Evolutionary conservation across 2,329 filamentous ascomycete genomes (phyloP).

Genomic region (Whalleya microplaca): DNA sequence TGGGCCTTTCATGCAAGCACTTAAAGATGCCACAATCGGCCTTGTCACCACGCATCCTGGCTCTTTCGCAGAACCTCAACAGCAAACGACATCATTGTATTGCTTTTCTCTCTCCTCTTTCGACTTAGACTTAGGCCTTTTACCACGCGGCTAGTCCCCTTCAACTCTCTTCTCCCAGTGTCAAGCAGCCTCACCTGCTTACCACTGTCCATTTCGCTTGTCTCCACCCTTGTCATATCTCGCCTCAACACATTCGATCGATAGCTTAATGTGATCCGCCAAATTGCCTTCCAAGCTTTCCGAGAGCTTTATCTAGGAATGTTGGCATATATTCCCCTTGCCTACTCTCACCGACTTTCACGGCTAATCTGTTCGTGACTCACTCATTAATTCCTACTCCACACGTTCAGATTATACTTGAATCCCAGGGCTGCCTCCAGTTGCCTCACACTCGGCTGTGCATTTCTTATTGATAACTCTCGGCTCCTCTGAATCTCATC

Average conservation of each 20-base stretch:
- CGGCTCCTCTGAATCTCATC: constrained; percentile 14
- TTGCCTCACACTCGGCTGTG: constrained; percentile 30
- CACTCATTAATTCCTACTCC: constrained; percentile 40
- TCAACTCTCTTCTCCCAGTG: constrained; percentile 29
- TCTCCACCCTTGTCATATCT: constrained; percentile 29
- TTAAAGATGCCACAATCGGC: constrained; percentile 32
- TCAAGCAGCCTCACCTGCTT: constrained; percentile 28
- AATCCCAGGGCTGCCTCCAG: constrained; percentile 24
- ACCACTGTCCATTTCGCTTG: constrained; percentile 24
- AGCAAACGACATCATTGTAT: constrained; percentile 11
- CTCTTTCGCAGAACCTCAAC: constrained; percentile 21
- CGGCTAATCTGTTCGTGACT: constrained; percentile 41
- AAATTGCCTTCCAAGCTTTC: constrained; percentile 29
- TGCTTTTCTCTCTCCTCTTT: constrained; percentile 26
- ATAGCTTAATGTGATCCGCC: constrained; percentile 37
- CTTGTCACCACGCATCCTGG: constrained; percentile 27
- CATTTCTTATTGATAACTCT: constrained; percentile 34
- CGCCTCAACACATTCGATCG: constrained; percentile 32
- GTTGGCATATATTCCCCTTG: constrained; percentile 43
- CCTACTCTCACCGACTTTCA: constrained; percentile 48
- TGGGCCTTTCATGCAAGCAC: constrained; percentile 40
- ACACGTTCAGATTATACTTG: constrained; percentile 35
- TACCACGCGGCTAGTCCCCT: constrained; percentile 22
- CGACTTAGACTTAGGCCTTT: constrained; percentile 21
- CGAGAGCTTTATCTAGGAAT: constrained; percentile 32